Conservation (phyloP, 2,329 filamentous ascomycete genomes). For the Alternaria gansuensis region DNA sequence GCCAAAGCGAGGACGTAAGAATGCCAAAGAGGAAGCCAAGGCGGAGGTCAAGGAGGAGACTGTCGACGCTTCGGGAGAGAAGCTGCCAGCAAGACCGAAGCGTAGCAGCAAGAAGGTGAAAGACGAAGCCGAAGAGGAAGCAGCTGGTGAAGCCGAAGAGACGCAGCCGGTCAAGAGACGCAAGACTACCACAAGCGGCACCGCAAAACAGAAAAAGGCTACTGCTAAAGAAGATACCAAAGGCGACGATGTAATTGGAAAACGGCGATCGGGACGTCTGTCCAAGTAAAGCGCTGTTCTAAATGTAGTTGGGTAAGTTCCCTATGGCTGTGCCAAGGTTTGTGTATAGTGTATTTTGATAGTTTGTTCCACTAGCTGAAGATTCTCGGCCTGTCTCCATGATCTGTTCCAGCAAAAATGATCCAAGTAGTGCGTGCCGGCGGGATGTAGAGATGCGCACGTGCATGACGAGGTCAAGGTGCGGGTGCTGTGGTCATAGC, state of each 20-base stretch:
- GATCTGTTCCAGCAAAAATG: background rate
- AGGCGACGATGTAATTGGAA: constrained; percentile 26
- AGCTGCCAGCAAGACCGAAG: constrained; percentile 21
- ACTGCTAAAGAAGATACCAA: constrained; percentile 20
- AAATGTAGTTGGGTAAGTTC: background rate
- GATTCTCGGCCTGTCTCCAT: background rate
- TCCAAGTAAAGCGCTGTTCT: constrained; percentile 17
- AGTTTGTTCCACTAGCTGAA: background rate
- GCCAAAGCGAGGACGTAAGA: constrained; percentile 37
- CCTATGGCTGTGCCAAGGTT: background rate
- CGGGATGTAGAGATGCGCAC: constrained; percentile 25
- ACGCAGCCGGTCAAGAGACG: constrained; percentile 37
- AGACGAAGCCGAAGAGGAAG: constrained; percentile 34
- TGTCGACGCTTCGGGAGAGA: constrained; percentile 36
- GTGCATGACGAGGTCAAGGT: constrained; percentile 24
- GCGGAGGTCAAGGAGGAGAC: constrained; percentile 32
- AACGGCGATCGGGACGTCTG: constrained; percentile 39
- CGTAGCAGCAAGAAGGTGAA: constrained; percentile 19
- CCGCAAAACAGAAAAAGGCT: constrained; percentile 27
- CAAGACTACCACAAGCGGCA: constrained; percentile 29
- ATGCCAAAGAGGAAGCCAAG: constrained; percentile 35
- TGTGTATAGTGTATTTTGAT: background rate
- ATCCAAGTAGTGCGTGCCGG: background rate
- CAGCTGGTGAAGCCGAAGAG: constrained; percentile 40
- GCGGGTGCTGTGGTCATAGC: constrained; percentile 33